A percentile compares a stretch with the other conserved stretches of the same genome.
phyloP scores from a whole-genome alignment of 495 filamentous ascomycete genomes.

The Hypoxylon rickii region DNA sequence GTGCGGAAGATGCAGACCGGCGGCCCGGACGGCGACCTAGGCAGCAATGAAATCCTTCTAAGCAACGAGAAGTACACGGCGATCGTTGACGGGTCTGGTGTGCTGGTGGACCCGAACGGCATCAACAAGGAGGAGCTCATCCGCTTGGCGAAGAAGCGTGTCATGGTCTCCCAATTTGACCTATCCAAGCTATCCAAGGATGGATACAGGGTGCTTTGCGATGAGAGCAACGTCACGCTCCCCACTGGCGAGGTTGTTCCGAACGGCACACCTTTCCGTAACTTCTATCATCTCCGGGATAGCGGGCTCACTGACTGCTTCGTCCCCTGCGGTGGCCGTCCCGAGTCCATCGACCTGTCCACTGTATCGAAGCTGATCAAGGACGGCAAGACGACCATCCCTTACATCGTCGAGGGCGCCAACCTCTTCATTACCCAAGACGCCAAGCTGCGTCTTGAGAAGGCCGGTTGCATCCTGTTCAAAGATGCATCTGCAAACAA shows the following conservation, averaged over 20 bases:
- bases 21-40: constrained; percentile 94
- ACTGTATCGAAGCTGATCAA: constrained; percentile 83
- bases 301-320: constrained; percentile 80
- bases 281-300: constrained; percentile 89
- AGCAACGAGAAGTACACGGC: constrained; percentile 92
- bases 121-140: constrained; percentile 82
- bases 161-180: constrained; percentile 90
- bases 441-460: constrained; percentile 91
- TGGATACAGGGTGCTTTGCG: constrained; percentile 91
- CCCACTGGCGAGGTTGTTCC: constrained; percentile 83
- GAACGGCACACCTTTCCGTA: constrained; percentile 95
- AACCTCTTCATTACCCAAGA: constrained; percentile 99
- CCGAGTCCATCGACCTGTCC: constrained; percentile 93
- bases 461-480: constrained; percentile 90
- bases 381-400: constrained; percentile 80
- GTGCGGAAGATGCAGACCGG: constrained; percentile 96
- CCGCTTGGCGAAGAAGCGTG: constrained; percentile 81
- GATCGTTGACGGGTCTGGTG: constrained; percentile 93
- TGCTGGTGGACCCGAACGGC: constrained; percentile 90
- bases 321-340: constrained; percentile 94
- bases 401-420: constrained; percentile 96
- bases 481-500: constrained; percentile 99
- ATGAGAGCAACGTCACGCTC: constrained; percentile 83
- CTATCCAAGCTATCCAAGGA: constrained; percentile 79
- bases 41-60: constrained; percentile 96